Evolutionary conservation across 2,329 filamentous ascomycete genomes (phyloP).

Genomic region (Sporothrix inflata): DNA sequence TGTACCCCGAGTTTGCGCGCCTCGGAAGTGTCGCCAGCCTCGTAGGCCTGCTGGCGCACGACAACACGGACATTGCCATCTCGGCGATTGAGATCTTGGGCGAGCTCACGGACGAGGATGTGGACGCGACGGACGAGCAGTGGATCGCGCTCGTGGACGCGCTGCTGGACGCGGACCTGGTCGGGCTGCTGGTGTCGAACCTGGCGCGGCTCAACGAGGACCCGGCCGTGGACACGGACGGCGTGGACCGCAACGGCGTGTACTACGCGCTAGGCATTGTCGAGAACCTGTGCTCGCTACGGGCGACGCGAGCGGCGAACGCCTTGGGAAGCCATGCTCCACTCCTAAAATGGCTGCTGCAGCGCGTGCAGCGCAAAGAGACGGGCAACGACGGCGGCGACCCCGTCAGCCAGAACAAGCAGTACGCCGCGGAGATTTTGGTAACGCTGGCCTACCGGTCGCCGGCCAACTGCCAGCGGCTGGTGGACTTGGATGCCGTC

Average conservation of each 20-base stretch:
- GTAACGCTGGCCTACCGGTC: conserved; percentile 85
- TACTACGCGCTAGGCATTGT: conserved; percentile 83
- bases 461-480: conserved; percentile 61
- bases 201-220: conserved; percentile 78
- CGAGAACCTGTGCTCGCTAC: conserved; percentile 80
- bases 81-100: conserved; percentile 85
- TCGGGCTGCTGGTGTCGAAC: conserved; percentile 76
- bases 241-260: conserved; percentile 77
- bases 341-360: conserved; percentile 74
- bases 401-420: conserved; percentile 81
- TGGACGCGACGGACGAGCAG: conserved; percentile 75
- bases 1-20: conserved; percentile 79
- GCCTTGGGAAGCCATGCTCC: conserved; percentile 70
- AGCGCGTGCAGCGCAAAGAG: conserved; percentile 72
- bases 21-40: conserved; percentile 74
- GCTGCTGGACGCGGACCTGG: conserved; percentile 68
- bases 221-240: conserved; percentile 60
- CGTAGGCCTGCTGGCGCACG: conserved; percentile 83
- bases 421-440: conserved; percentile 89
- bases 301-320: conserved; percentile 64
- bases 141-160: conserved; percentile 77
- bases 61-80: conserved; percentile 96
- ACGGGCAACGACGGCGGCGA: neutral
- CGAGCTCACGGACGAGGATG: conserved; percentile 92
- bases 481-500: conserved; percentile 70